Evolutionary conservation across 2,329 filamentous ascomycete species (phyloP), one percentile per base, ranked within the genome.

Genomic region (Verticillium tricorpus): DNA sequence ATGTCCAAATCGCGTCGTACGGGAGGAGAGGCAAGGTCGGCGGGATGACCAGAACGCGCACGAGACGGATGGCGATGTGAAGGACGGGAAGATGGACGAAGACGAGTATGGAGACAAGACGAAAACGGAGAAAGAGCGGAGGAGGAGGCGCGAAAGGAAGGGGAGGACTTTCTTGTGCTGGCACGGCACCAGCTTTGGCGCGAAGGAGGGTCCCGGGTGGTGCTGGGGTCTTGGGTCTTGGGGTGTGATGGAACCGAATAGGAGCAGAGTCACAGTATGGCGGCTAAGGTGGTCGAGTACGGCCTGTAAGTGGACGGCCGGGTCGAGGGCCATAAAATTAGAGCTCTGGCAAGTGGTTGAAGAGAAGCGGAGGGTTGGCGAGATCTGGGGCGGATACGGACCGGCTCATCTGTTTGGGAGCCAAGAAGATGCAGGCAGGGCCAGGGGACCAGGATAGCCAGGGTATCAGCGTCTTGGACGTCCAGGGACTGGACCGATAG

Each of bases 301-400:
- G 72, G 71, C 71, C 70, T 77, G 74, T 77, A 72, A 79, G 71
- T 79, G 78, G 78, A 75, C 70, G 73, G 69, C 67, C 60, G 19
- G 66, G 63, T 66, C 66, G 69, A 65, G 72, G 68, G 65, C 69
- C 72, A 77, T 79, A 76, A 80, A 78, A 80, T 78, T 77, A 80
- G 76, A 72, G 75, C 61, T 60, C 31, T 60, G 61, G 22, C 57
- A 63, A 40, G 57, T 40, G 45, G 45, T 50, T 22, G 45, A 58
- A 50, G 57, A 39, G 57, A 37, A 15, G 39, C 14, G 22, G 58
- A 25, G 59, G 58, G 62, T 31, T 60, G 63, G 61, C 61, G 63
- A 63, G 57, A 58, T 62, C 60, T 63, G 61, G 61, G 65, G 64
- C 63, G 63, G 63, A 65, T 63, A 62, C 63, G 60, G 61, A 57